Conservation (phyloP, 176 grass and related monocot genomes). For the barley (Hordeum vulgare) region DNA sequence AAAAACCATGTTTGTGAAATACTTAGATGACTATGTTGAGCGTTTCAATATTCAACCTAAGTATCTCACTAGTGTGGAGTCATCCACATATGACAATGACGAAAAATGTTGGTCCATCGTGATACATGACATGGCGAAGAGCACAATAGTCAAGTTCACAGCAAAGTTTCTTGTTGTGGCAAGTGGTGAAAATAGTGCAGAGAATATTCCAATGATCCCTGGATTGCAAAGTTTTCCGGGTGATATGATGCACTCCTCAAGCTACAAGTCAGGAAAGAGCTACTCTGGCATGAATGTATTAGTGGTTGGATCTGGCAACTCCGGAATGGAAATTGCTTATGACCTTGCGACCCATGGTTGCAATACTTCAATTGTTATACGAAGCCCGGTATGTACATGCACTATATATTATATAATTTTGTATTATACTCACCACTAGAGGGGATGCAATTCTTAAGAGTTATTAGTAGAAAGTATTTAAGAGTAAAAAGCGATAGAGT, state of each 20-base stretch:
- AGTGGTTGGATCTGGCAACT: background rate
- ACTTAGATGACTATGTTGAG: background rate
- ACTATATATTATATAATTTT: background rate
- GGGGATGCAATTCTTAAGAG: background rate
- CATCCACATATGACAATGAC: background rate
- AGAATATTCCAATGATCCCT: background rate
- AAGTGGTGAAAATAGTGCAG: background rate
- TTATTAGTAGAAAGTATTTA: background rate
- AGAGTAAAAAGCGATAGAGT: background rate
- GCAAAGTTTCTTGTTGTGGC: conserved; percentile 36
- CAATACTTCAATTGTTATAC: background rate
- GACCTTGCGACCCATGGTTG: background rate
- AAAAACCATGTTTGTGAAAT: background rate
- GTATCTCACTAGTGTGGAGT: background rate
- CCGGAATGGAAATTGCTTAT: background rate
- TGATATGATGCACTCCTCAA: background rate
- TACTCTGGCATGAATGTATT: background rate
- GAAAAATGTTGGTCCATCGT: background rate
- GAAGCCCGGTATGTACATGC: background rate
- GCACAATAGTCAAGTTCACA: background rate
- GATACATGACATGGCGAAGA: background rate
- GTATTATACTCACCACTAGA: background rate
- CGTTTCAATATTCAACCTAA: background rate
- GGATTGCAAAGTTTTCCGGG: background rate
- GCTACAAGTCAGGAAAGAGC: background rate